These are phyloP conservation scores for Pholiota molesta DNA, from an alignment of 768 basidiomycete genomes.

Conservation along the genomic window DNA sequence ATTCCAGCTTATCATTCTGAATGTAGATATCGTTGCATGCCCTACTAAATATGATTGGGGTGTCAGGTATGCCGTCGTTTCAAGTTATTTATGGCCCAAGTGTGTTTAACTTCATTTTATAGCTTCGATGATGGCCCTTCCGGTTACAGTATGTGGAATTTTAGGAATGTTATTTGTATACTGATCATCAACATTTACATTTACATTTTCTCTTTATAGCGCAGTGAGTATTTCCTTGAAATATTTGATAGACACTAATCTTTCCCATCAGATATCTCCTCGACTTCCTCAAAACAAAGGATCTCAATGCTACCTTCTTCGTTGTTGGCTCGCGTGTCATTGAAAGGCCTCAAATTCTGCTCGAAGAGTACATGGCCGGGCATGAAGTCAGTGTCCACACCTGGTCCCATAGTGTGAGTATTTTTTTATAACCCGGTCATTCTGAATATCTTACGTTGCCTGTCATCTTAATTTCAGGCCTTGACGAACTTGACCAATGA, in stretches of 20 bases:
- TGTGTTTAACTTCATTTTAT: slow-evolving; percentile 8
- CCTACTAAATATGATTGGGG: slow-evolving; percentile 77
- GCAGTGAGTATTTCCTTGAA: slow-evolving; percentile 40
- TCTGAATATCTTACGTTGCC: neutral
- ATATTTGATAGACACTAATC: neutral
- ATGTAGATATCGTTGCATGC: slow-evolving; percentile 64
- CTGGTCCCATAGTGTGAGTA: slow-evolving; percentile 79
- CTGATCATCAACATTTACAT: slow-evolving; percentile 7
- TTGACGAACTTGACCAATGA: slow-evolving; percentile 75
- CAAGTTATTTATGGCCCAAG: slow-evolving; percentile 2
- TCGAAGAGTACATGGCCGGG: slow-evolving; percentile 80
- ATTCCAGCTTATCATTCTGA: neutral
- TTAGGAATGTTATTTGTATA: neutral
- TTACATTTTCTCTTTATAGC: slow-evolving; percentile 34
- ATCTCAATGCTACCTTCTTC: slow-evolving; percentile 87
- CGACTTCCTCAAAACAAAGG: slow-evolving; percentile 64
- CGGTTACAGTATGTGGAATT: slow-evolving; percentile 64
- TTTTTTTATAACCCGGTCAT: neutral
- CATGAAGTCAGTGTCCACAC: slow-evolving; percentile 88
- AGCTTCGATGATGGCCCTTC: slow-evolving; percentile 90
- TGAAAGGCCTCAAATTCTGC: slow-evolving; percentile 72
- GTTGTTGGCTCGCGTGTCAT: slow-evolving; percentile 85
- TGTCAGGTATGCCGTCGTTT: slow-evolving; percentile 46
- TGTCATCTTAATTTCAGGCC: slow-evolving; percentile 38
- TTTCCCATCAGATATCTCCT: slow-evolving; percentile 58